Base-by-base conservation (phyloP, 1,284 basidiomycete genomes). In the Vanrija pseudolonga region DNA sequence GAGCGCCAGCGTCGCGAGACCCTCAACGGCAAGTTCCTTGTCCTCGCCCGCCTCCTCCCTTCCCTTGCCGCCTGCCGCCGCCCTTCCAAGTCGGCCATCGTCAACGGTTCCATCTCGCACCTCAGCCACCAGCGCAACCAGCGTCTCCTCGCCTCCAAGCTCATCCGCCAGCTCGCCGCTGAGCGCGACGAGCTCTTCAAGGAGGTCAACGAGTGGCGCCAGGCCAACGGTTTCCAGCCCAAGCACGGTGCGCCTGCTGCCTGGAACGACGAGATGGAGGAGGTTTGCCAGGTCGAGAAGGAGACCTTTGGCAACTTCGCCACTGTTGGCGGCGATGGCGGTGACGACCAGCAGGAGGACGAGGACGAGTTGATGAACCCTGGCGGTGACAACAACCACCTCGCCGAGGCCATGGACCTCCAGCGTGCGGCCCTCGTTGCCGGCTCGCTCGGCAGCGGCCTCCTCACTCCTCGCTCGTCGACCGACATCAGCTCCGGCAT, bases 81-180 rank as follows among this genome's bases (percentile, higher is more conserved):
- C 44, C 93, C 92, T 1, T 91, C 88, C 73, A 97, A 97, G 78
- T 89, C 88, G 17, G 87, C 89, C 56, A 95, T 96, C 72, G 92
- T 97, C 75, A 95, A 94, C 78, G 90, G 88, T 45, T 87, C 84
- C 58, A 92, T 93, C 70, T 84, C 88, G 0, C 85, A 92, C 72
- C 83, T 93, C 63, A 86, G 88, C 67, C 84, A 86, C 46, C 86
- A 87, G 51, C 85, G 90, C 57, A 82, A 88, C 47, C 87, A 90
- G 69, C 85, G 90, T 53, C 77, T 87, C 42, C 79, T 89, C 52
- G 89, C 89, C 20, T 82, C 87, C 12, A 83, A 85, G 61, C 85
- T 91, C 71, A 80, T 92, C 47, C 86, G 89, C 52, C 72, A 84
- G 48, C 72, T 93, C 68, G 86, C 87, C 67, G 76, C 81, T 63